These are phyloP conservation scores for Candida sphagnicola DNA, from an alignment of 805 yeast species.

Conservation along the genomic window DNA sequence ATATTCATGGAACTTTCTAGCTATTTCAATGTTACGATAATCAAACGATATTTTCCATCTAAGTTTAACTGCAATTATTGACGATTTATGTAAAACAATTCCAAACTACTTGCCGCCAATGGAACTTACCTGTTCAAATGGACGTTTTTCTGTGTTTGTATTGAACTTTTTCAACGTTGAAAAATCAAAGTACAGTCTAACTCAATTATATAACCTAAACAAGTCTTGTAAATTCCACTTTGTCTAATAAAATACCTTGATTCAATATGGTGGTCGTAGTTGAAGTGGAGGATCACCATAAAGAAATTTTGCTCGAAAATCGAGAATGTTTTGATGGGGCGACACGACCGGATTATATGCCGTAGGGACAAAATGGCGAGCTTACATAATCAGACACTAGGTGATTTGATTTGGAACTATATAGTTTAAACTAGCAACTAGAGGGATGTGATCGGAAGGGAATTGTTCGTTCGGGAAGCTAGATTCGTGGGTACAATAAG, in stretches of 20 bases:
- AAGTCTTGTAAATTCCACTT: background rate
- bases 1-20: constrained; percentile 22
- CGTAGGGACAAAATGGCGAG: too few relatives aligned
- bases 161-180: background rate
- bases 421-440: constrained; percentile 23
- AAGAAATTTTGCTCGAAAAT: background rate
- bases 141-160: background rate
- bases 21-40: background rate
- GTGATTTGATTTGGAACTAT: constrained; percentile 1
- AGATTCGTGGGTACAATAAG: constrained; percentile 21
- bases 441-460: constrained; percentile 54
- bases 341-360: background rate
- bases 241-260: background rate
- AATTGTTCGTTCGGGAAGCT: constrained; percentile 56
- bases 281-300: background rate
- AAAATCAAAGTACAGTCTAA: background rate
- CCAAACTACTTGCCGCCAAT: background rate
- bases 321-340: background rate
- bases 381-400: too few relatives aligned
- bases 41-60: background rate
- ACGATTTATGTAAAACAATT: background rate
- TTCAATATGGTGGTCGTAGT: background rate
- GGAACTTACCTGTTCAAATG: background rate
- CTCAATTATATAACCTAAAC: background rate
- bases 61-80: background rate